Percentiles rank a stretch among this genome's conserved stretches.
These are phyloP conservation scores for Lepiota venenata DNA, from an alignment of 768 basidiomycete genomes.

Conservation along the genomic window DNA sequence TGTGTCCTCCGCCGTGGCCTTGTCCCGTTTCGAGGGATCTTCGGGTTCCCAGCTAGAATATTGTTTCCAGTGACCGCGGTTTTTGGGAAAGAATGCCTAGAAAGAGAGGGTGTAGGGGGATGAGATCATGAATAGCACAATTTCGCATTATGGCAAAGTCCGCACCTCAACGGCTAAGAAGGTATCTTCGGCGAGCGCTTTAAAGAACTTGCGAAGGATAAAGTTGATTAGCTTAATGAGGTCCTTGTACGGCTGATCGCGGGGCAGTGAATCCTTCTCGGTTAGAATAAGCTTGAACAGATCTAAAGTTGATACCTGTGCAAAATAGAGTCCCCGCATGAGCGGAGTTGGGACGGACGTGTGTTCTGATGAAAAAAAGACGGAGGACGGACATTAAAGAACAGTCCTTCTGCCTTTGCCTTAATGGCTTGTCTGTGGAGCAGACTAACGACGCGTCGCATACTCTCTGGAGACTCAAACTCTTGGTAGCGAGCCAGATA, in stretches of 20 bases:
- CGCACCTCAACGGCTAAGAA: slow-evolving; percentile 88
- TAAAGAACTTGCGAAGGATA: slow-evolving; percentile 93
- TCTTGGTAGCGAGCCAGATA: slow-evolving; percentile 86
- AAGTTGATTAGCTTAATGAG: slow-evolving; percentile 81
- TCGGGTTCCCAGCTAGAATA: slow-evolving; percentile 77
- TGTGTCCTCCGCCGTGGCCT: slow-evolving; percentile 37
- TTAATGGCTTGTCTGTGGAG: slow-evolving; percentile 90
- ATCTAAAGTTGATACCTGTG: slow-evolving; percentile 82
- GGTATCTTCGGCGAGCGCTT: slow-evolving; percentile 76
- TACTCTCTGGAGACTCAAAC: slow-evolving; percentile 72
- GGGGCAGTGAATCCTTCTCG: slow-evolving; percentile 76
- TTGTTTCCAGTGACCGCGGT: slow-evolving; percentile 82
- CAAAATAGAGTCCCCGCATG: slow-evolving; percentile 13
- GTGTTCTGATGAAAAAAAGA: slow-evolving; percentile 2
- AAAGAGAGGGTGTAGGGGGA: slow-evolving; percentile 7
- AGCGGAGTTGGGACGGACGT: slow-evolving; percentile 11
- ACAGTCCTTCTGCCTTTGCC: slow-evolving; percentile 90
- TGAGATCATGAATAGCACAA: slow-evolving; percentile 6
- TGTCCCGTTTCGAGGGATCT: slow-evolving; percentile 30
- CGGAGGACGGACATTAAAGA: slow-evolving; percentile 76
- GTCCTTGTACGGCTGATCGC: slow-evolving; percentile 78
- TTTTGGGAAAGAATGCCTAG: slow-evolving; percentile 89
- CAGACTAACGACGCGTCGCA: slow-evolving; percentile 87
- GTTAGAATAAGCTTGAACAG: slow-evolving; percentile 87
- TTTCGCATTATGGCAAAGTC: slow-evolving; percentile 12